Conservation (phyloP, 192 early-diverging fungal species). For the Coemansia sp. region DNA sequence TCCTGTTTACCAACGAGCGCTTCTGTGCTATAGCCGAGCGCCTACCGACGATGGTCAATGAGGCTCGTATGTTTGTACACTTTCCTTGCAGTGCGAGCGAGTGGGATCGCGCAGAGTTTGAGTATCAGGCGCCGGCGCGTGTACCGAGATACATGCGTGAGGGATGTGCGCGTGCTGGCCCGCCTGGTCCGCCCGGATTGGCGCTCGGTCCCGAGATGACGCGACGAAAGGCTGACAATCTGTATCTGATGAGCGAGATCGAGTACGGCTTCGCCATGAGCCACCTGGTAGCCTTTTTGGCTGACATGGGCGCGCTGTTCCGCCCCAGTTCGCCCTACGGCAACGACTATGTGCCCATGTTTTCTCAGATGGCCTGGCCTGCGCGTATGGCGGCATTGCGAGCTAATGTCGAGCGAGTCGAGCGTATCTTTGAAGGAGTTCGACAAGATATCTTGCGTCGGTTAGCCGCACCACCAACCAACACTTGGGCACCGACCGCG, state of each 20-base stretch:
- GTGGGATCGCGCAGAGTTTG: constrained; percentile 52
- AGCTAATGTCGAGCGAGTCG: constrained; percentile 48
- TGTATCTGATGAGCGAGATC: constrained; percentile 53
- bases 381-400: constrained; percentile 35
- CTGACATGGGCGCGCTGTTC: constrained; percentile 51
- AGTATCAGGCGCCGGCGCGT: constrained; percentile 35
- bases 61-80: constrained; percentile 52
- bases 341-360: constrained; percentile 52
- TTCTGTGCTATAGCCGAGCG: constrained; percentile 54
- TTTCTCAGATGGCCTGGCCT: constrained; percentile 29
- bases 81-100: constrained; percentile 43
- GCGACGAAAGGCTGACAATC: constrained; percentile 40
- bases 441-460: constrained; percentile 40
- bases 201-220: constrained; percentile 31
- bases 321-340: constrained; percentile 50
- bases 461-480: constrained; percentile 18
- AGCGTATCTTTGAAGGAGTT: constrained; percentile 40
- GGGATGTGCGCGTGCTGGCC: constrained; percentile 23
- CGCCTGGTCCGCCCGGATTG: not conserved
- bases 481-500: not conserved
- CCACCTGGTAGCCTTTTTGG: constrained; percentile 54
- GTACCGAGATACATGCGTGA: constrained; percentile 46
- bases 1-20: constrained; percentile 51
- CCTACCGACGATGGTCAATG: constrained; percentile 52
- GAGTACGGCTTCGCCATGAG: constrained; percentile 58